phyloP scores from a whole-genome alignment of 805 yeast genomes.

The Barnettozyma salicaria region DNA sequence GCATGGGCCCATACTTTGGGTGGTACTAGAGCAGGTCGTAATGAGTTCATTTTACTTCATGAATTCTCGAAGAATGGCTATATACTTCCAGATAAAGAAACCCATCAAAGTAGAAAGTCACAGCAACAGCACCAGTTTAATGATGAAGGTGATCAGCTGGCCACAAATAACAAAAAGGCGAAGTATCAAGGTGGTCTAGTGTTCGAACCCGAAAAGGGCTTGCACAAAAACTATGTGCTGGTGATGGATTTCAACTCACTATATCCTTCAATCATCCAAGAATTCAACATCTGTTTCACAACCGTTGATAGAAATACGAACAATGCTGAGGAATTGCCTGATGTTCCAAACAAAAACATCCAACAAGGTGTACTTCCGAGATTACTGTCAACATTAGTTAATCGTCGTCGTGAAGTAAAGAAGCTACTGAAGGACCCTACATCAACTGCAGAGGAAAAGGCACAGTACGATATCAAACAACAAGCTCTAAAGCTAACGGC shows the following conservation, averaged over 20 bases:
- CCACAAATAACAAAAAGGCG: slow-evolving; percentile 55
- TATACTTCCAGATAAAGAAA: slow-evolving; percentile 83
- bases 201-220: slow-evolving; percentile 93
- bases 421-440: slow-evolving; percentile 71
- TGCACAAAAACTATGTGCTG: slow-evolving; percentile 79
- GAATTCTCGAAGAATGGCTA: slow-evolving; percentile 78
- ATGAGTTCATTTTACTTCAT: slow-evolving; percentile 86
- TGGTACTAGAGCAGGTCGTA: slow-evolving; percentile 95
- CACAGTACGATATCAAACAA: slow-evolving; percentile 92
- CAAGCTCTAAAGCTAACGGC: slow-evolving; percentile 95
- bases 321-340: slow-evolving; percentile 60
- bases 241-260: slow-evolving; percentile 98
- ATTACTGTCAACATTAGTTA: slow-evolving; percentile 74
- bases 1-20: slow-evolving; percentile 94
- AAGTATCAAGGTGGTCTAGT: slow-evolving; percentile 91
- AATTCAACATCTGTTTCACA: slow-evolving; percentile 93
- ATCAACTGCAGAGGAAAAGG: slow-evolving; percentile 54
- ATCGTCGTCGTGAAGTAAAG: slow-evolving; percentile 90
- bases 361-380: slow-evolving; percentile 82
- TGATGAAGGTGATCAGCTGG: slow-evolving; percentile 35
- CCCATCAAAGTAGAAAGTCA: slow-evolving; percentile 32
- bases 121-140: slow-evolving; percentile 26
- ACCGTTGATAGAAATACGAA: slow-evolving; percentile 69
- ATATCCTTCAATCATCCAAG: slow-evolving; percentile 96
- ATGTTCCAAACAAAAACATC: slow-evolving; percentile 52